Evolutionary conservation across 768 basidiomycete species (phyloP).

Genomic region (Cystofilobasidium capitatum): DNA sequence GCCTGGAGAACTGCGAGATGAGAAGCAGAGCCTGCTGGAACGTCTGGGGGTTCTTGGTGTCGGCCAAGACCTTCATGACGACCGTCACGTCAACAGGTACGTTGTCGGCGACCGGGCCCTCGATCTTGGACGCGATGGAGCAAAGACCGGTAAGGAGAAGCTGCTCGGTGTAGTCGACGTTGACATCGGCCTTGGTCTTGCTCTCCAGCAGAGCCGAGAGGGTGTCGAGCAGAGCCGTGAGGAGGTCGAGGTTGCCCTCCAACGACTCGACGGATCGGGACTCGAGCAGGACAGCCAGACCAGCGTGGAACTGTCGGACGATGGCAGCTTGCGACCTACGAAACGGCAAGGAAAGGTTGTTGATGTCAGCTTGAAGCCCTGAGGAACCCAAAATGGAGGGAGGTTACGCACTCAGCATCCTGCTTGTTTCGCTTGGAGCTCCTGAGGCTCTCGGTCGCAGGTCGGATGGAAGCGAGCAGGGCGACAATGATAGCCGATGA

Average conservation of each 20-base stretch:
- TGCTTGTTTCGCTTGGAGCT: constrained; percentile 56
- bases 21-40: constrained; percentile 85
- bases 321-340: constrained; percentile 2
- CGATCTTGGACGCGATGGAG: constrained; percentile 32
- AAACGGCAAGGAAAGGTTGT: neutral
- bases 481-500: constrained; percentile 19
- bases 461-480: constrained; percentile 13
- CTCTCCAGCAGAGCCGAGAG: constrained; percentile 55
- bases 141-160: constrained; percentile 66
- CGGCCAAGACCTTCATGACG: constrained; percentile 77
- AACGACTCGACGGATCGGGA: constrained; percentile 56
- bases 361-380: neutral
- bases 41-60: constrained; percentile 82
- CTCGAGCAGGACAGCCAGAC: constrained; percentile 47
- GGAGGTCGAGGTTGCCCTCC: constrained; percentile 60
- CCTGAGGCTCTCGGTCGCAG: constrained; percentile 34
- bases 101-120: constrained; percentile 33
- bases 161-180: constrained; percentile 66
- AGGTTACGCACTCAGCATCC: constrained; percentile 29
- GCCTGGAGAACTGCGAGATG: constrained; percentile 68
- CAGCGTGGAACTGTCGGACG: constrained; percentile 17
- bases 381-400: too few relatives aligned
- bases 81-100: constrained; percentile 65
- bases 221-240: constrained; percentile 61
- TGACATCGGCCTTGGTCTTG: constrained; percentile 49